Conservation (phyloP, 768 basidiomycete species). For the Suillus placidus region DNA sequence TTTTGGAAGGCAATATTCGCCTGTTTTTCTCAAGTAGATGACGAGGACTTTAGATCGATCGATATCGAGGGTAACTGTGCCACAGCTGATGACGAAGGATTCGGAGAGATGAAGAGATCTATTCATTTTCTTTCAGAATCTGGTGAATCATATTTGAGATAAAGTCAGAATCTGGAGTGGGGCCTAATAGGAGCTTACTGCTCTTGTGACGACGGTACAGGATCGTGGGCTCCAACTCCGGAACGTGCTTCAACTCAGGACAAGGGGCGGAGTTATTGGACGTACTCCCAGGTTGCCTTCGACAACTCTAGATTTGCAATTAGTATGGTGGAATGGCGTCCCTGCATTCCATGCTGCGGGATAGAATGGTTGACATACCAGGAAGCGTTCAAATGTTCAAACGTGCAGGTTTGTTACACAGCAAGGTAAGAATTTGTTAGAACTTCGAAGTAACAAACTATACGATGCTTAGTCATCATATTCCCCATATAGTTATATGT, state of each 20-base stretch:
- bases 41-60: constrained; percentile 1
- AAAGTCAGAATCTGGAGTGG: too few relatives aligned
- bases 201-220: constrained; percentile 1
- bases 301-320: background rate
- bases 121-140: constrained; percentile 1
- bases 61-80: constrained; percentile 1
- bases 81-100: constrained; percentile 1
- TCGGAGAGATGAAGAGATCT: background rate
- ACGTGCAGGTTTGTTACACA: too few relatives aligned
- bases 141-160: too few relatives aligned
- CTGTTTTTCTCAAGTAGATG: constrained; percentile 3
- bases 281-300: background rate
- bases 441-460: too few relatives aligned
- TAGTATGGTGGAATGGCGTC: too few relatives aligned
- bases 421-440: too few relatives aligned
- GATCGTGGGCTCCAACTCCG: background rate
- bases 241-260: too few relatives aligned
- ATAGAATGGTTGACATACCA: too few relatives aligned
- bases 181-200: constrained; percentile 1
- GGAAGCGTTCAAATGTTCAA: too few relatives aligned
- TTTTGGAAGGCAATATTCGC: constrained; percentile 52
- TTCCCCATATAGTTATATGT: too few relatives aligned
- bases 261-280: background rate
- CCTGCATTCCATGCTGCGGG: too few relatives aligned
- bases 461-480: too few relatives aligned